Base-by-base conservation (phyloP, 768 basidiomycete species). In the Amanita phalloides region DNA sequence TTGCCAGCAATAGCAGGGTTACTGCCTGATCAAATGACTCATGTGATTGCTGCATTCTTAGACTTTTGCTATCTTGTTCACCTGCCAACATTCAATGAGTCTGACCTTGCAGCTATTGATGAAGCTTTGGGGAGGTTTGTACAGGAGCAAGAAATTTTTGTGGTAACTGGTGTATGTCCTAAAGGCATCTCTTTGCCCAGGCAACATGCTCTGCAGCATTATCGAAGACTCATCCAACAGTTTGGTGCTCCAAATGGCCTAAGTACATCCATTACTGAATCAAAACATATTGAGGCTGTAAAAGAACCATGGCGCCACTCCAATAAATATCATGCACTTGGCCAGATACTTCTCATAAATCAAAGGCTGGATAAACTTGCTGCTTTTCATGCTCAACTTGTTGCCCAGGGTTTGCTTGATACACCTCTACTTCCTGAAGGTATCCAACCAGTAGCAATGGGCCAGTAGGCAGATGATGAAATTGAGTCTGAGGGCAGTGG, bases 21-120 rank as follows among this genome's bases (percentile, higher is more conserved):
- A 44, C 30, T 56, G 0, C 63, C 20, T 58, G 58, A n/a, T 4
- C 6, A 49, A 26, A 53, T 44, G n/a, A 14, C 25, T 6, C 25
- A 30, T 17, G 58, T 58, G 6, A 57, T 61, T 25, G 57, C 51
- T n/a, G 62, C 61, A 1, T 10, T 69, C 5, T 54, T 72, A 0
- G 66, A 71, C 52, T 69, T 71, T 51, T 57, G 67, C 2, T 64
- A 63, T 45, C 59, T 66, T 8, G 61, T 67, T 3, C 62, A 62
- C 23, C 63, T 61, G 28, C 56, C 57, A 2, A 14, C 58, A 3
- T 66, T 68, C 54, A 58, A 65, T 1, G 37, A 36, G 5, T 56
- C 59, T 4, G 64, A 64, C 5, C 58, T 71, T 3, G 46, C 33
- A 1, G 33, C 44, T 0, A 21, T 74, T 1, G 47, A 66, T 0